Evolutionary conservation across 441 rosid genomes (phyloP).

Genomic region (Populus hybrid): DNA sequence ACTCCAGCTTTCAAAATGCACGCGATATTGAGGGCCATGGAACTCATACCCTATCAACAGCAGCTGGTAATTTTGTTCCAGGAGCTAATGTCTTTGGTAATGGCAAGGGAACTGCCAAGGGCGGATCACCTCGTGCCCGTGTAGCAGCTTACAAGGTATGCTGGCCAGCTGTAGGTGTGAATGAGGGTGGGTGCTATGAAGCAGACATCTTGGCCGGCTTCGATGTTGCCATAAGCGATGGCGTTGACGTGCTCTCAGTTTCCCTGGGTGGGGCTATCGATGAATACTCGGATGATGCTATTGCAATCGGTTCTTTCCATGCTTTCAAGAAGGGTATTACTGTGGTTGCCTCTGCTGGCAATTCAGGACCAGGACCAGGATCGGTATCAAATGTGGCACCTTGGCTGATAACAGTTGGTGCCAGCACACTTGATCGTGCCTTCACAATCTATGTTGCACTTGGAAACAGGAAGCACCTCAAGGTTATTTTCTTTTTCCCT

Average conservation of each 20-base stretch:
- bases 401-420: constrained; percentile 50
- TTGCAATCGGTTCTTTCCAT: constrained; percentile 59
- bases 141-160: constrained; percentile 85
- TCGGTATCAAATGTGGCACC: constrained; percentile 49
- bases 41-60: constrained; percentile 65
- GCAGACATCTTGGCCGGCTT: constrained; percentile 56
- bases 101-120: constrained; percentile 68
- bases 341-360: constrained; percentile 62
- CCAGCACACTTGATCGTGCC: constrained; percentile 57
- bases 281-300: constrained; percentile 34
- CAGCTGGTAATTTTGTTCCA: constrained; percentile 49
- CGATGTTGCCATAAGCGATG: constrained; percentile 65
- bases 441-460: constrained; percentile 38
- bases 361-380: constrained; percentile 36
- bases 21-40: constrained; percentile 55
- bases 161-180: constrained; percentile 45
- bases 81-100: constrained; percentile 46
- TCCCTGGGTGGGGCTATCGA: constrained; percentile 44
- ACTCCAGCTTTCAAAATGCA: constrained; percentile 15
- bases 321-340: constrained; percentile 47
- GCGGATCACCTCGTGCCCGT: constrained; percentile 70
- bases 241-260: constrained; percentile 62
- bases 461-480: constrained; percentile 32
- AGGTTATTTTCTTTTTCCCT: constrained; percentile 27
- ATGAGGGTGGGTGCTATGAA: constrained; percentile 42